Evolutionary conservation across 306 rosid species (phyloP).

Genomic region (Lotus japonicus): DNA sequence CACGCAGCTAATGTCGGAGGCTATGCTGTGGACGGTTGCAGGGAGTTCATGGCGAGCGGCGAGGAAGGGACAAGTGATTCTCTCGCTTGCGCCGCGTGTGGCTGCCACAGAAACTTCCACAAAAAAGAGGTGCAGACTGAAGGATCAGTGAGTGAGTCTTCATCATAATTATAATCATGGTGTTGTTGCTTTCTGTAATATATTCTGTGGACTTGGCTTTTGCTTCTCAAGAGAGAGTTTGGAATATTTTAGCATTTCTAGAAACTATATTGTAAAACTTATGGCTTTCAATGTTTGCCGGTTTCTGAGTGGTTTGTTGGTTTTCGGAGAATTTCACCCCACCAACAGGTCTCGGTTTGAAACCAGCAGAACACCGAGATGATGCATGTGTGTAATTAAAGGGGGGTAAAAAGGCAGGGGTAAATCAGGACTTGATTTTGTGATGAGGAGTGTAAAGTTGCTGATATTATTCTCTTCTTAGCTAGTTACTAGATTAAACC

Average conservation of each 20-base stretch:
- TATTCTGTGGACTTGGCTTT: slow-evolving; percentile 13
- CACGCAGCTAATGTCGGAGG: slow-evolving; percentile 92
- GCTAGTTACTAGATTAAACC: neutral
- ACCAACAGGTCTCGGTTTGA: no score
- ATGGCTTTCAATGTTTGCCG: neutral
- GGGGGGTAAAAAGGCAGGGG: slow-evolving; percentile 2
- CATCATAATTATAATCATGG: no score
- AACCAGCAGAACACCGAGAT: no score
- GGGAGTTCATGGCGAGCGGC: slow-evolving; percentile 84
- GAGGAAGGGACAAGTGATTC: slow-evolving; percentile 46
- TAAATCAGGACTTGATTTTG: neutral
- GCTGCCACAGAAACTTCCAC: slow-evolving; percentile 89
- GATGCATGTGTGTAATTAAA: slow-evolving; percentile 21
- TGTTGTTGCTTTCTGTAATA: slow-evolving; percentile 15
- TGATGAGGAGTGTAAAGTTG: neutral
- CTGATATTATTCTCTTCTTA: neutral
- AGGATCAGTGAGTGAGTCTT: neutral
- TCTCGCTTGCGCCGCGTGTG: slow-evolving; percentile 87
- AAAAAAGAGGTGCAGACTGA: slow-evolving; percentile 52
- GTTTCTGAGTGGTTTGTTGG: neutral
- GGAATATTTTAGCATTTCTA: no score
- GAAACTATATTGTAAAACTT: no score
- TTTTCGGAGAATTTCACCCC: no score
- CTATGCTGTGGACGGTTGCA: slow-evolving; percentile 83
- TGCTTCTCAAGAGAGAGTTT: neutral